Base-by-base conservation (phyloP, 768 basidiomycete genomes). In the Cubamyces lactineus region DNA sequence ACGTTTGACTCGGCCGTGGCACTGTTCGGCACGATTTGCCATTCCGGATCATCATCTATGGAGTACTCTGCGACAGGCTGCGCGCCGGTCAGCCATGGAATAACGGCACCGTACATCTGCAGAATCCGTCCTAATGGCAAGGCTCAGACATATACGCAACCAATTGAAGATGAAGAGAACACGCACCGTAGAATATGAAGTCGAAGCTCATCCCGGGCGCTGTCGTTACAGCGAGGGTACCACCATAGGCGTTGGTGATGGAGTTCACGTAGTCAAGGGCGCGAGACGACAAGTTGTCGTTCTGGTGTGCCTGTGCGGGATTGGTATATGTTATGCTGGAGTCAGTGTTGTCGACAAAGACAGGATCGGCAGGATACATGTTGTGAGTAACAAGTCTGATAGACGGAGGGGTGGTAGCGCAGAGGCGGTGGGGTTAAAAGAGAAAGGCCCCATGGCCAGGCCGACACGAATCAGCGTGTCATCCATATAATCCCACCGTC, bases 151-250 rank as follows among this genome's bases (percentile, higher is more conserved):
- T 4, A 15, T 17, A 53, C 13, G 5, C 28, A 6, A 21, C 1
- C 39, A 2, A 23, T 8, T 2, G 23, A 24, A n/a, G 2, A 23
- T 9, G 23, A 15, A 13, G 23, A n/a, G n/a, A n/a, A n/a, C 19
- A 42, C 40, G 17, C 7, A 53, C 52, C 52, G 16, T 41, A 53
- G 52, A 53, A 53, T 39, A 53, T 53, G 15, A 53, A 42, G 23
- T 41, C 40, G 39, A 53, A 53, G 21, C n/a, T 42, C 39, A 42
- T 42, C 15, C 40, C 52, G 8, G 52, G 52, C 7, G 16, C 40
- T 15, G 52, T 53, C 11, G 40, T 42, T 13, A 53, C 41, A n/a
- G 52, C 21, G 5, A 53, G 52, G 23, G 23, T 40, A 17, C 52
- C 39, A 24, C 5, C 6, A 17, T 53, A 53, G 23, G 41, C 12